Percentiles rank a stretch among this genome's conserved stretches.
phyloP scores from a whole-genome alignment of 2,329 filamentous ascomycete genomes.

The Rutstroemia sp. region DNA sequence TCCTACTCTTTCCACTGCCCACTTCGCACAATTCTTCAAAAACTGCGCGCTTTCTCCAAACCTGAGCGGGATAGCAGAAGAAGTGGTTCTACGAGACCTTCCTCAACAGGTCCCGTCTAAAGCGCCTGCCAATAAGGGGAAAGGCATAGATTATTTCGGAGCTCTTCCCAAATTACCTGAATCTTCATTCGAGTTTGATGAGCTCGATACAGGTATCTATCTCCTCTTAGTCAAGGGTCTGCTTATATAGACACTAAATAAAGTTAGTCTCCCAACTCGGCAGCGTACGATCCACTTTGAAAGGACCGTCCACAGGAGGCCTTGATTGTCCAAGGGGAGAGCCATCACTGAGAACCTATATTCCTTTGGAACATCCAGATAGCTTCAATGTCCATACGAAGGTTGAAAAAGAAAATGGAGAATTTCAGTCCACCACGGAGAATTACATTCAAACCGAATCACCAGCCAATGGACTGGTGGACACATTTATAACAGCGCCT shows the following conservation, averaged over 20 bases:
- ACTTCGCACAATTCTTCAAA: background rate
- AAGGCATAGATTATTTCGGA: background rate
- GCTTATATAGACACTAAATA: background rate
- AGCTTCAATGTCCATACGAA: background rate
- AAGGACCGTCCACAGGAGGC: background rate
- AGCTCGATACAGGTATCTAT: background rate
- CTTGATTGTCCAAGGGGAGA: background rate
- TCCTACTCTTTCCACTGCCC: background rate
- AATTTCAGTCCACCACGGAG: background rate
- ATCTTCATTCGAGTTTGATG: background rate
- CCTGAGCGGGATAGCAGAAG: background rate
- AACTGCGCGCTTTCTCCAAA: background rate
- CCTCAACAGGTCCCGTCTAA: background rate
- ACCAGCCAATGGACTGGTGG: background rate
- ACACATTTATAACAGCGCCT: constrained; percentile 1
- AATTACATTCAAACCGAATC: background rate
- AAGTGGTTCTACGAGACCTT: background rate
- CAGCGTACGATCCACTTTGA: background rate
- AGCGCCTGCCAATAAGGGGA: background rate
- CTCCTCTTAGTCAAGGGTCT: background rate
- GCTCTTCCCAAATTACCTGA: background rate
- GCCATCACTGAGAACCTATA: background rate
- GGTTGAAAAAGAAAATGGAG: background rate
- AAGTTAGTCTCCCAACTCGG: too few relatives aligned
- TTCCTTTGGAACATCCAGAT: background rate